A percentile compares a stretch with the other conserved stretches of the same genome.
These are phyloP conservation scores for Agarophyton chilense DNA, from an alignment of 23 red algal genomes.

Conservation along the genomic window DNA sequence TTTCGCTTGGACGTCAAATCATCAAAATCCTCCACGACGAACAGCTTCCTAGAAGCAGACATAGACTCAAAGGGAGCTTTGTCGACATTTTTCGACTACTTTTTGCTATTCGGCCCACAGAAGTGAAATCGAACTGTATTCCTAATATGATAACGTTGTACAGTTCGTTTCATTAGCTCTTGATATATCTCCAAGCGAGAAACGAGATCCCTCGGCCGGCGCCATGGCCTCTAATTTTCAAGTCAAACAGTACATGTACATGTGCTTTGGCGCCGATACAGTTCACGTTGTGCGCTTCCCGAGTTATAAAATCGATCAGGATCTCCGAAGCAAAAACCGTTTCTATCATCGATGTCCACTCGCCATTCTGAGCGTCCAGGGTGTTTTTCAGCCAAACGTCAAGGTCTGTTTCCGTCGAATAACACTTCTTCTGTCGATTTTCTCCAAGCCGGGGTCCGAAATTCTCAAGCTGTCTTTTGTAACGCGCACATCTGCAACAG, in stretches of 20 bases:
- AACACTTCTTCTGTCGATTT: background rate
- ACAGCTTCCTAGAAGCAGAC: background rate
- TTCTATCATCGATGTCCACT: background rate
- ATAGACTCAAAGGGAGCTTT: background rate
- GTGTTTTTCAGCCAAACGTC: background rate
- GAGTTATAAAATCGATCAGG: background rate
- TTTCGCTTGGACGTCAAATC: background rate
- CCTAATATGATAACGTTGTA: background rate
- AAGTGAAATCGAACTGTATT: background rate
- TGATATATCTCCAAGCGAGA: background rate
- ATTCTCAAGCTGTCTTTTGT: background rate
- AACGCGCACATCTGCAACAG: background rate
- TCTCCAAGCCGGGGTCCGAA: background rate
- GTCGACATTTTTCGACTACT: background rate
- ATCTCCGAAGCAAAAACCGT: background rate
- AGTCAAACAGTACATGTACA: background rate
- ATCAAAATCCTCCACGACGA: too few relatives aligned
- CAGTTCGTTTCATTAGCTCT: background rate
- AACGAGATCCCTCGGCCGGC: background rate
- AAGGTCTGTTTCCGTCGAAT: background rate
- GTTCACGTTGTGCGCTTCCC: background rate
- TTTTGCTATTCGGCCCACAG: background rate
- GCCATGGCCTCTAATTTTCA: background rate
- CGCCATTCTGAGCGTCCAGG: background rate
- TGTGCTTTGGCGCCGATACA: background rate